phyloP scores from a whole-genome alignment of 2,329 filamentous ascomycete species.

The Xylaria sp. region DNA sequence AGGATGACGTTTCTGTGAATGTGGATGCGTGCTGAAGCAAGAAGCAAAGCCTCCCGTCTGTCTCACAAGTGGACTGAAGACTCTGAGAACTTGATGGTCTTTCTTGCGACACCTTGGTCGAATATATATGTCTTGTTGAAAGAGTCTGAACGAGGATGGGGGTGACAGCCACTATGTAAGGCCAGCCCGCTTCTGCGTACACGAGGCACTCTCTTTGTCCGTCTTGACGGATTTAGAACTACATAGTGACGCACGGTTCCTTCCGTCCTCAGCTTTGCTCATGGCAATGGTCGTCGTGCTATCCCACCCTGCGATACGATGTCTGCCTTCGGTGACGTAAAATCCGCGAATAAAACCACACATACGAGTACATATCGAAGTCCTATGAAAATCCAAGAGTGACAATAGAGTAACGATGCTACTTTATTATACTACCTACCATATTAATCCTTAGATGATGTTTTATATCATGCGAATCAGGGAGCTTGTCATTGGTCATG shows the following conservation, averaged over 20 bases:
- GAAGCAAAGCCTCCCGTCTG: background rate
- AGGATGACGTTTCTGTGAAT: background rate
- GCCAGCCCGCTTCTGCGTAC: too few species aligned
- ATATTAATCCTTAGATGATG: background rate
- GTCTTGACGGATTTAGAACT: too few species aligned
- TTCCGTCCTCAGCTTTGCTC: background rate
- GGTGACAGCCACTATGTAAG: too few species aligned
- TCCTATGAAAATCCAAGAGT: too few species aligned
- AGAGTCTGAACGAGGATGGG: too few species aligned
- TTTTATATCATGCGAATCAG: too few species aligned
- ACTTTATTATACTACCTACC: background rate
- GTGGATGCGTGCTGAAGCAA: background rate
- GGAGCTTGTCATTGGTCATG: background rate
- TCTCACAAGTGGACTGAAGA: background rate
- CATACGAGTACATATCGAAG: too few species aligned
- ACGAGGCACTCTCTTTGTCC: too few species aligned
- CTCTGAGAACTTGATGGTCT: background rate
- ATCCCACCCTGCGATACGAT: background rate
- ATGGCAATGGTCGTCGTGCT: background rate
- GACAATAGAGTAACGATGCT: too few species aligned
- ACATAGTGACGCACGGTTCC: too few species aligned
- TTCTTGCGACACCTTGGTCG: too few species aligned
- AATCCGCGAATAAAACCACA: background rate
- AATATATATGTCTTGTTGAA: too few species aligned
- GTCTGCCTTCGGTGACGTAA: background rate